These are phyloP conservation scores for Stipa capillata DNA, from an alignment of 176 grass and related monocot species.

Conservation along the genomic window DNA sequence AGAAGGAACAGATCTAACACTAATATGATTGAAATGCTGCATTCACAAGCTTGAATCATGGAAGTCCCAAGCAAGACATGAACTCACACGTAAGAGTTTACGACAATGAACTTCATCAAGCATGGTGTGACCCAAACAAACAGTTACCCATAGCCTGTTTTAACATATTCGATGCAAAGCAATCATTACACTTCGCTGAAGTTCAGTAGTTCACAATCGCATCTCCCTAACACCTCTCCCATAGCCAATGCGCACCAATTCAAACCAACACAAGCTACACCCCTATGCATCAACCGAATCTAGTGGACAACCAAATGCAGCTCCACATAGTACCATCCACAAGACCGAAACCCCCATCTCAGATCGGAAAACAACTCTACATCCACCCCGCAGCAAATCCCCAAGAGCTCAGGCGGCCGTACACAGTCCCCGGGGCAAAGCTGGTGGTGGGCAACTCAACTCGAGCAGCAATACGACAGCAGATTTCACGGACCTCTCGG, in stretches of 20 bases:
- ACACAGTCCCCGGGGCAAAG: not conserved
- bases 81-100: not conserved
- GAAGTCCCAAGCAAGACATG: not conserved
- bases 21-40: not conserved
- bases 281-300: conserved; percentile 5
- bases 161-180: not conserved
- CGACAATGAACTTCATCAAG: not conserved
- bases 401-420: not conserved
- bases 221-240: not conserved
- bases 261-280: not conserved
- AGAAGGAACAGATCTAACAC: not conserved
- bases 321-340: not conserved
- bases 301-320: conserved; percentile 13
- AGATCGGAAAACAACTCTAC: not conserved
- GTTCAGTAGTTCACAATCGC: not conserved
- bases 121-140: not conserved
- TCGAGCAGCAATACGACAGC: not conserved
- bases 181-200: not conserved
- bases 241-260: not conserved
- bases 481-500: conserved; percentile 45
- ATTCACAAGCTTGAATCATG: not conserved
- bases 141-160: not conserved
- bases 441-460: not conserved
- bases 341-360: not conserved
- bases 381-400: not conserved